Evolutionary conservation across 768 basidiomycete species (phyloP).

Genomic region (Suillus brevipes): DNA sequence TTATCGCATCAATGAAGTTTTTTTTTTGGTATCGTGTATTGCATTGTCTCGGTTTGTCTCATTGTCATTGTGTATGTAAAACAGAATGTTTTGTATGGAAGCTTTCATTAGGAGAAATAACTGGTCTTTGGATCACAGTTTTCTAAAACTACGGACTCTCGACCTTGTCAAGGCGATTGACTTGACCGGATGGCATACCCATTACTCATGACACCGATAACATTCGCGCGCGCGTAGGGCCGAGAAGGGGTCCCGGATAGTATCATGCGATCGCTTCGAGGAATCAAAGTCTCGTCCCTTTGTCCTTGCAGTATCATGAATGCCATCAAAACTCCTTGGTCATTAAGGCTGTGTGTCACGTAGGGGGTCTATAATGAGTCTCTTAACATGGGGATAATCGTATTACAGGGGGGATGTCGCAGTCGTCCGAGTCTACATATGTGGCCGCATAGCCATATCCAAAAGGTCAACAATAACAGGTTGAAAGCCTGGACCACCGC

Average conservation of each 20-base stretch:
- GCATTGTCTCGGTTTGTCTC: neutral
- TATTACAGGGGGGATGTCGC: neutral
- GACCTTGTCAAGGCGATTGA: neutral
- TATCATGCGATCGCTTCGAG: too few species aligned
- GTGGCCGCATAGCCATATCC: constrained; percentile 5
- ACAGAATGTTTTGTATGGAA: neutral
- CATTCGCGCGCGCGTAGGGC: too few species aligned
- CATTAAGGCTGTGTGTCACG: neutral
- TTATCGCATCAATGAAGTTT: neutral
- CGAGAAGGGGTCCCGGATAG: too few species aligned
- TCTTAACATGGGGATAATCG: neutral
- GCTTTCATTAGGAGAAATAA: neutral
- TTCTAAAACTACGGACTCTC: neutral
- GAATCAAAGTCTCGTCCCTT: neutral
- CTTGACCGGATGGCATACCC: neutral
- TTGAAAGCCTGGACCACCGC: constrained; percentile 19
- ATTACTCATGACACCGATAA: too few species aligned
- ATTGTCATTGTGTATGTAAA: neutral
- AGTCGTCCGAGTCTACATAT: neutral
- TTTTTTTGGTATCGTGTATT: neutral
- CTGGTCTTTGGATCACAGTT: neutral
- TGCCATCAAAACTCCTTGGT: neutral
- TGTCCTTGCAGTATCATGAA: neutral
- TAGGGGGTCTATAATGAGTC: neutral
- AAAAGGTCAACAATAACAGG: constrained; percentile 18